Conservation (phyloP, 768 basidiomycete species). For the Pulveroboletus sp. region DNA sequence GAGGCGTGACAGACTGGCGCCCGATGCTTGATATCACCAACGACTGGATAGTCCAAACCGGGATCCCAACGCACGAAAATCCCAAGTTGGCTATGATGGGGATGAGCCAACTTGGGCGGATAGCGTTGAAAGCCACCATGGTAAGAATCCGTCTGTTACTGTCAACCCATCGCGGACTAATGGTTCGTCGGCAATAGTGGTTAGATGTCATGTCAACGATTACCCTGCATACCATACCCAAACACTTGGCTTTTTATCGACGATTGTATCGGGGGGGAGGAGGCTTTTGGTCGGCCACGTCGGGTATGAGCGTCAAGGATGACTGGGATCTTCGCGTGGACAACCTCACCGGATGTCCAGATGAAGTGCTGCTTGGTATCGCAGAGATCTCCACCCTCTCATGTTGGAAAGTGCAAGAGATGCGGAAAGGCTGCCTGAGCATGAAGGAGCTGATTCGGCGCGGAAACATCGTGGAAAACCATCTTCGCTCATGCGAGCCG, state of each 20-base stretch:
- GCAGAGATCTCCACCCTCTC: conserved; percentile 72
- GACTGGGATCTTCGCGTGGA: conserved; percentile 60
- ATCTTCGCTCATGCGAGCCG: conserved; percentile 45
- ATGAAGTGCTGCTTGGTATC: conserved; percentile 72
- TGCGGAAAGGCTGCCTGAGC: conserved; percentile 64
- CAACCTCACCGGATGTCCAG: conserved; percentile 70
- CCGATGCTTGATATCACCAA: conserved; percentile 65
- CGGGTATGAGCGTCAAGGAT: conserved; percentile 28
- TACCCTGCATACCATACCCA: conserved; percentile 58
- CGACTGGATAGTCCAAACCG: conserved; percentile 73
- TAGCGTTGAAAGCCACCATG: conserved; percentile 68
- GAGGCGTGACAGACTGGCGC: conserved; percentile 69
- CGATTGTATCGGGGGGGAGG: conserved; percentile 56
- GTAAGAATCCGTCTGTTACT: conserved; percentile 42
- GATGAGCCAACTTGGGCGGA: conserved; percentile 52
- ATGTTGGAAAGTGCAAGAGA: conserved; percentile 70
- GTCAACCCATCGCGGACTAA: not conserved
- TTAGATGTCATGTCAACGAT: conserved; percentile 73
- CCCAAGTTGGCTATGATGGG: conserved; percentile 55
- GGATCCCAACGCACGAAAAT: conserved; percentile 61
- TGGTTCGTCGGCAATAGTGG: conserved; percentile 50
- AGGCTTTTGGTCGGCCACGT: conserved; percentile 42
- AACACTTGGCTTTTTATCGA: conserved; percentile 63
- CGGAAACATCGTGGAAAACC: conserved; percentile 70
- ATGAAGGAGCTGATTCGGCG: conserved; percentile 70